Percentiles rank a stretch among this genome's conserved stretches.
phyloP scores from a whole-genome alignment of 2,329 filamentous ascomycete genomes.

The Alternaria tenuissima region DNA sequence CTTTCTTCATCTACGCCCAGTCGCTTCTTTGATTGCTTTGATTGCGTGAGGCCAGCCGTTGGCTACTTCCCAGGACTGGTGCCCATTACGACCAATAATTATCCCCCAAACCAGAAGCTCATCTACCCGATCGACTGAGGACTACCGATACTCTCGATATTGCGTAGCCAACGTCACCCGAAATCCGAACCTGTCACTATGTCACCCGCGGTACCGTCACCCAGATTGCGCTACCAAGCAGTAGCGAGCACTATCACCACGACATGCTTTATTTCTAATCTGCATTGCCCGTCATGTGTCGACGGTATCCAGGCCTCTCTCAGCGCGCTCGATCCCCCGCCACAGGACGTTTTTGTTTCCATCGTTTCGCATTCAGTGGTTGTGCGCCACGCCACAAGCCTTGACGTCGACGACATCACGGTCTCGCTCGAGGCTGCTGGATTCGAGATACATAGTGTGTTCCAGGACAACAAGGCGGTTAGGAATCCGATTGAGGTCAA shows the following conservation, averaged over 20 bases:
- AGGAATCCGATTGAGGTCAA: constrained; percentile 26
- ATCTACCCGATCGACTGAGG: constrained; percentile 10
- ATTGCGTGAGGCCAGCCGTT: constrained; percentile 32
- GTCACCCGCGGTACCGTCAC: constrained; percentile 22
- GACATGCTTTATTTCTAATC: constrained; percentile 73
- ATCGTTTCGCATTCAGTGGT: constrained; percentile 75
- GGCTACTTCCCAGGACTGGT: constrained; percentile 22
- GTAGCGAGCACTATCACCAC: constrained; percentile 50
- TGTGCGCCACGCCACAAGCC: constrained; percentile 61
- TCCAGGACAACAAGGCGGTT: constrained; percentile 37
- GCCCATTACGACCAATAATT: constrained; percentile 19
- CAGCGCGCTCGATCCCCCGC: constrained; percentile 57
- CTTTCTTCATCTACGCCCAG: constrained; percentile 20
- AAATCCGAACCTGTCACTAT: constrained; percentile 14
- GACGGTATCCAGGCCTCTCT: constrained; percentile 70
- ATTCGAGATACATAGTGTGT: constrained; percentile 66
- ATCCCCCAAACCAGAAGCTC: constrained; percentile 20
- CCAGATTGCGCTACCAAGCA: constrained; percentile 22
- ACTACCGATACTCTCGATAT: constrained; percentile 21
- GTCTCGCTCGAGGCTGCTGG: constrained; percentile 63
- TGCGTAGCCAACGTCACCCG: constrained; percentile 20
- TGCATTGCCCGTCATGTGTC: constrained; percentile 81
- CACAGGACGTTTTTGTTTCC: constrained; percentile 70
- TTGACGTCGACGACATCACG: constrained; percentile 53
- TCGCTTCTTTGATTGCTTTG: constrained; percentile 30